Base-by-base conservation (phyloP, 2,329 filamentous ascomycete genomes). In the Dryadomyces quercivorus region DNA sequence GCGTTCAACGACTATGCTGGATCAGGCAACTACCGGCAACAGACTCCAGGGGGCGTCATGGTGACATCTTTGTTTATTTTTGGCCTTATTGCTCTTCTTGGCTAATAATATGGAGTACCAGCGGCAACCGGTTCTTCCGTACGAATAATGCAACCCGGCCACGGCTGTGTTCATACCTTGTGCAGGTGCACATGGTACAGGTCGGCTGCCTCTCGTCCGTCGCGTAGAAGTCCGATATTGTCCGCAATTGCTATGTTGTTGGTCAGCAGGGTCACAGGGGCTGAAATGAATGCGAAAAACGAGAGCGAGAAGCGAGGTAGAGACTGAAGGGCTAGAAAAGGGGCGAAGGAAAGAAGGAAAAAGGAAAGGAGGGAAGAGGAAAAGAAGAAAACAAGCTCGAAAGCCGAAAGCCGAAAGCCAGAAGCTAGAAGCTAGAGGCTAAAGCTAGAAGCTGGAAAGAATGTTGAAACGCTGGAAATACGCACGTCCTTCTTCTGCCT, bases 401-500 rank as follows among this genome's bases (percentile, higher is more conserved):
- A 18, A 45, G 45, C 21, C 21, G 21, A 15, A 16, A 47, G 16
- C 15, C 21, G 21, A 34, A 31, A 21, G 20, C 44, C 4, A 31
- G 8, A 31, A 31, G 8, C 26, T 4, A 31, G 8, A 31, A 40
- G 36, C 15, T 3, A 40, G 4, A 40, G 4, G 12, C 36, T 7
- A 13, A 13, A 40, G 18, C 38, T 22, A 6, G 0, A 26, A n/a
- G n/a, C n/a, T n/a, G n/a, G n/a, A n/a, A n/a, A n/a, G n/a, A n/a
- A n/a, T n/a, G n/a, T n/a, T n/a, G n/a, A 16, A 47, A 36, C 36
- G 20, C 26, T 40, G n/a, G 21, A 18, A 16, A 9, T 34, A 56
- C 54, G 42, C 43, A 57, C 55, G 52, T 26, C 52, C 58, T 16
- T 40, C 47, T 21, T 50, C 47, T 8, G 31, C 56, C 57, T 62